A percentile compares a stretch with the other conserved stretches of the same genome.
Evolutionary conservation across 805 yeast species (phyloP).

Genomic region (Lipomyces spencermartinsiae): DNA sequence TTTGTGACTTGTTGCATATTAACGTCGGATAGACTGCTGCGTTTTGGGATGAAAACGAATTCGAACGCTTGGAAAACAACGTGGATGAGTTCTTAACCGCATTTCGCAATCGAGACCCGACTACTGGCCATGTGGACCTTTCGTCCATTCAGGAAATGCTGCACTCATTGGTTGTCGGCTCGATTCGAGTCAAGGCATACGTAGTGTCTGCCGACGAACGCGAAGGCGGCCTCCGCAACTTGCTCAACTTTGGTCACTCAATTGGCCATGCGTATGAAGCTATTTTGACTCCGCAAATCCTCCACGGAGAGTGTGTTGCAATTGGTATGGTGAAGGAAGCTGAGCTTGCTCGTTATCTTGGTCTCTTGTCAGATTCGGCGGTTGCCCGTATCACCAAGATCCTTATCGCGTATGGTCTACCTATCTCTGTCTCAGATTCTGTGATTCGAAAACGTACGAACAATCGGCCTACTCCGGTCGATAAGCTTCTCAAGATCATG

Average conservation of each 20-base stretch:
- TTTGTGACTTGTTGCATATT: conserved; percentile 1
- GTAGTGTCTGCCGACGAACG: conserved; percentile 95
- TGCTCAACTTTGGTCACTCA: conserved; percentile 93
- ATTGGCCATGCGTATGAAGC: conserved; percentile 99
- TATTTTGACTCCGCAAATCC: conserved; percentile 91
- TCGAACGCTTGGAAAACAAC: conserved; percentile 79
- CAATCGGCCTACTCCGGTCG: conserved; percentile 77
- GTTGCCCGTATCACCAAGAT: conserved; percentile 88
- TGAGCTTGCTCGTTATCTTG: conserved; percentile 89
- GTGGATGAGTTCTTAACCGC: conserved; percentile 71
- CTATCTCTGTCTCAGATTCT: conserved; percentile 77
- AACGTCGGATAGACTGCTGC: conserved; percentile 71
- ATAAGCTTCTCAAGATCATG: conserved; percentile 79
- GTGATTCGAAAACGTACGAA: conserved; percentile 71
- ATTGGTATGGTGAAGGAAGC: conserved; percentile 95
- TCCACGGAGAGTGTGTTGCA: conserved; percentile 99
- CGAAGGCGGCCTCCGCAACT: conserved; percentile 90
- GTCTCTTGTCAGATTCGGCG: conserved; percentile 87
- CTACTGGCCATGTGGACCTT: conserved; percentile 63
- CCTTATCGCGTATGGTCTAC: conserved; percentile 83
- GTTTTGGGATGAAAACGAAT: conserved; percentile 92
- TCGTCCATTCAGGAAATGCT: conserved; percentile 73
- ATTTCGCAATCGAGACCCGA: conserved; percentile 56
- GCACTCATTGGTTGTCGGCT: conserved; percentile 78
- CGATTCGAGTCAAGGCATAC: conserved; percentile 88